Conservation (phyloP, 164 flowering plant species). For the Tetrastigma voinierianum region DNA sequence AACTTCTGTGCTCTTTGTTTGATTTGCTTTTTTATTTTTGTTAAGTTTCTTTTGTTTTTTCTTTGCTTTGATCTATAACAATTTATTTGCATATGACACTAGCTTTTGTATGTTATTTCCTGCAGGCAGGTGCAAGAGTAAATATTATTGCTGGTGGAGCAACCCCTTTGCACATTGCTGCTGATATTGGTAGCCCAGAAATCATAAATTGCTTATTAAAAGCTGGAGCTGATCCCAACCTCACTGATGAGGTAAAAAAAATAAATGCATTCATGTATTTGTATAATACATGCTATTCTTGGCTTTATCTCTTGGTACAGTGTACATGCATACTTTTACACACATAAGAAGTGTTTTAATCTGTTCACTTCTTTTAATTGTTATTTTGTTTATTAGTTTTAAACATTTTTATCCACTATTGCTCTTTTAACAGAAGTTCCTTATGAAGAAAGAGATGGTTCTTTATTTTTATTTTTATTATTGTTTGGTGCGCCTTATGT, state of each 20-base stretch:
- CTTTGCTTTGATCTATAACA: background rate
- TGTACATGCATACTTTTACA: no score
- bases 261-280: background rate
- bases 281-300: background rate
- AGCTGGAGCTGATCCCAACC: slow-evolving; percentile 95
- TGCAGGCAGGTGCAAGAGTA: slow-evolving; percentile 82
- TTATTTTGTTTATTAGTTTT: no score
- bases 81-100: background rate
- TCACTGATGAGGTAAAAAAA: slow-evolving; percentile 67
- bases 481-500: no score
- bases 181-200: slow-evolving; percentile 71
- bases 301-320: background rate
- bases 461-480: no score
- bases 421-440: no score
- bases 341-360: no score
- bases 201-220: slow-evolving; percentile 68
- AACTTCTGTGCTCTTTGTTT: background rate
- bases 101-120: slow-evolving; percentile 6
- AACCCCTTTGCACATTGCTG: slow-evolving; percentile 92
- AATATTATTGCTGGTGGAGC: slow-evolving; percentile 89
- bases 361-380: no score
- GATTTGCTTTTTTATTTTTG: background rate
- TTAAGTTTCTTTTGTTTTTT: background rate
- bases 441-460: no score
- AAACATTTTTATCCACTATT: no score